phyloP scores from a whole-genome alignment of 202 grass and related monocot species.

The Setaria italica region DNA sequence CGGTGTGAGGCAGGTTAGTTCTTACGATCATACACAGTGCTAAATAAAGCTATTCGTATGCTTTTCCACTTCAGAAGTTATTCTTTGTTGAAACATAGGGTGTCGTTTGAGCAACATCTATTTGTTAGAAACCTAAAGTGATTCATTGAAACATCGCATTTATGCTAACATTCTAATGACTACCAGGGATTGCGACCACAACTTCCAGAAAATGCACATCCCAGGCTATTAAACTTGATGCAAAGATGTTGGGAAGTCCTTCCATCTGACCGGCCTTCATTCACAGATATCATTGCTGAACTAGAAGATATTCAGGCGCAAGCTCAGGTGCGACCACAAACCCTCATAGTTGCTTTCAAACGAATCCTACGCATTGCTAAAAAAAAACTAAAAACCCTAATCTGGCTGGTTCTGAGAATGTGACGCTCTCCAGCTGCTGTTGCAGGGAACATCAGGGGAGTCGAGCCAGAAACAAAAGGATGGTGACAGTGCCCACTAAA shows the following conservation, averaged over 20 bases:
- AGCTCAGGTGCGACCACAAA: slow-evolving; percentile 50
- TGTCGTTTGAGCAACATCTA: no score
- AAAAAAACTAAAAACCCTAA: no score
- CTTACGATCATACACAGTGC: not conserved
- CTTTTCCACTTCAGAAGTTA: not conserved
- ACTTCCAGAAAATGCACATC: slow-evolving; percentile 54
- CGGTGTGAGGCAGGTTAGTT: slow-evolving; percentile 70
- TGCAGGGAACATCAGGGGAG: slow-evolving; percentile 27
- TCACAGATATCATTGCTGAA: slow-evolving; percentile 57
- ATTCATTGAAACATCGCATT: not conserved
- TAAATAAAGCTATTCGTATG: not conserved
- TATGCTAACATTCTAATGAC: slow-evolving; percentile 31
- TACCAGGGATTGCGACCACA: slow-evolving; percentile 58
- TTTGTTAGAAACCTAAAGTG: no score
- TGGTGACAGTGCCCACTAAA: not conserved
- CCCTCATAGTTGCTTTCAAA: not conserved
- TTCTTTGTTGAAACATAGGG: not conserved
- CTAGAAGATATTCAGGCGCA: slow-evolving; percentile 56
- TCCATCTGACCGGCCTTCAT: slow-evolving; percentile 55
- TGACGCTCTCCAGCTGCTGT: not conserved
- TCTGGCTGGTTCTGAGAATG: not conserved
- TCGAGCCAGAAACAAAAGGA: slow-evolving; percentile 31
- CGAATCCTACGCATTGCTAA: not conserved
- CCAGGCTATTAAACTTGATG: slow-evolving; percentile 54
- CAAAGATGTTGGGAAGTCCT: slow-evolving; percentile 61